phyloP scores from a whole-genome alignment of 345 rosid genomes.

The Pugionium cornutum region DNA sequence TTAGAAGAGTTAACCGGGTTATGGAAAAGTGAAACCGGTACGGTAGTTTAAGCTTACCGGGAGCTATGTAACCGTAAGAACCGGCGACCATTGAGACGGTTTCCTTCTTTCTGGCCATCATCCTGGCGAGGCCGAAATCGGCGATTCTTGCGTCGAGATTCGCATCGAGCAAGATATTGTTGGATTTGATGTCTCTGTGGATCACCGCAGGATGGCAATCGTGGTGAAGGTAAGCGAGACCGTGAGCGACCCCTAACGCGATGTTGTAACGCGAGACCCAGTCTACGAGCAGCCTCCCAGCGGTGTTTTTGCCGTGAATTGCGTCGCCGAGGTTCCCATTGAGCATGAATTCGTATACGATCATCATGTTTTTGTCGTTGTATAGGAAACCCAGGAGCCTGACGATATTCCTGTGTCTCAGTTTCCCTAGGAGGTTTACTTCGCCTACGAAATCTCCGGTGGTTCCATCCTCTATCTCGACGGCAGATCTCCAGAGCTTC shows the following conservation, averaged over 20 bases:
- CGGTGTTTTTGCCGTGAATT: conserved; percentile 70
- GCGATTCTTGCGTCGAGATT: conserved; percentile 88
- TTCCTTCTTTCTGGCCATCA: conserved; percentile 85
- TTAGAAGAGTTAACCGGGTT: not conserved
- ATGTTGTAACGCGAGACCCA: conserved; percentile 89
- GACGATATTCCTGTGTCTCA: conserved; percentile 89
- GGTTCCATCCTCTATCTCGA: conserved; percentile 61
- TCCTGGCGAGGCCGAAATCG: conserved; percentile 89
- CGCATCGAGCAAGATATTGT: conserved; percentile 78
- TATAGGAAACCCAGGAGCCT: conserved; percentile 75
- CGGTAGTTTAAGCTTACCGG: conserved; percentile 48
- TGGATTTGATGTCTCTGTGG: conserved; percentile 89
- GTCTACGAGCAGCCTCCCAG: conserved; percentile 65
- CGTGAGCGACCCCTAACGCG: conserved; percentile 88
- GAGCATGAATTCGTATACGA: conserved; percentile 81
- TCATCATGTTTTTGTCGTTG: conserved; percentile 71
- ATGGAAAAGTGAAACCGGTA: not conserved
- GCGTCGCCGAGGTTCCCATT: conserved; percentile 87
- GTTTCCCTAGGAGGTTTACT: conserved; percentile 78
- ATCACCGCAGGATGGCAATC: conserved; percentile 86
- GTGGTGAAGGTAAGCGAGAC: conserved; percentile 91
- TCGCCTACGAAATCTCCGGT: conserved; percentile 74
- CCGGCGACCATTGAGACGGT: conserved; percentile 96
- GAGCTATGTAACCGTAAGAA: conserved; percentile 95
- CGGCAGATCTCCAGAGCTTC: conserved; percentile 79